phyloP scores from a whole-genome alignment of 257 asterid species.

The Solanum medicagineum region DNA sequence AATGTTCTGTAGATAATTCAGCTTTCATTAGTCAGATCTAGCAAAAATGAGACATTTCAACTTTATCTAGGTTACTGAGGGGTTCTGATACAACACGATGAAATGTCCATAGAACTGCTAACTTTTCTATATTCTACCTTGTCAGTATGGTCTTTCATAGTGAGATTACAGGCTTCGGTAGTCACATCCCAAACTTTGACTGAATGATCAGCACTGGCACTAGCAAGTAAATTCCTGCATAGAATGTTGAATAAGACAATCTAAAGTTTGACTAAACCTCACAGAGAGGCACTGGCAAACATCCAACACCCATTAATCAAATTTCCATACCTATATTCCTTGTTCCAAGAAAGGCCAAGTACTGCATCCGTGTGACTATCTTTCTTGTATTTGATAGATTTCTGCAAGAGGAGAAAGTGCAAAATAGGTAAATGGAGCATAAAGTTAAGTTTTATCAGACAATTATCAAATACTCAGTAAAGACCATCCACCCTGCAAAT shows the following conservation, averaged over 20 bases:
- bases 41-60: not conserved
- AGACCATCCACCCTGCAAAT: not conserved
- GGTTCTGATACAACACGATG: not conserved
- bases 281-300: not conserved
- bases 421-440: not conserved
- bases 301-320: not conserved
- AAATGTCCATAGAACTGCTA: not conserved
- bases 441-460: not conserved
- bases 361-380: constrained; percentile 83
- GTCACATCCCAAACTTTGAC: constrained; percentile 88
- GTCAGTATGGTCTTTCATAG: constrained; percentile 79
- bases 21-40: not conserved
- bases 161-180: constrained; percentile 54
- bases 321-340: constrained; percentile 53
- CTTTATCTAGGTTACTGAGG: not conserved
- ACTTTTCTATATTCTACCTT: constrained; percentile 31
- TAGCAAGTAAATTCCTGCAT: constrained; percentile 77
- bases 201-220: constrained; percentile 86
- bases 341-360: constrained; percentile 97
- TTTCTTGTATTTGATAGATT: constrained; percentile 57
- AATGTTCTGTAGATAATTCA: not conserved
- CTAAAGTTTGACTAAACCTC: not conserved
- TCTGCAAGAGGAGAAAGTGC: constrained; percentile 23
- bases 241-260: not conserved
- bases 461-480: not conserved